Evolutionary conservation across 2,329 filamentous ascomycete genomes (phyloP).

Genomic region (Talaromyces sp.): DNA sequence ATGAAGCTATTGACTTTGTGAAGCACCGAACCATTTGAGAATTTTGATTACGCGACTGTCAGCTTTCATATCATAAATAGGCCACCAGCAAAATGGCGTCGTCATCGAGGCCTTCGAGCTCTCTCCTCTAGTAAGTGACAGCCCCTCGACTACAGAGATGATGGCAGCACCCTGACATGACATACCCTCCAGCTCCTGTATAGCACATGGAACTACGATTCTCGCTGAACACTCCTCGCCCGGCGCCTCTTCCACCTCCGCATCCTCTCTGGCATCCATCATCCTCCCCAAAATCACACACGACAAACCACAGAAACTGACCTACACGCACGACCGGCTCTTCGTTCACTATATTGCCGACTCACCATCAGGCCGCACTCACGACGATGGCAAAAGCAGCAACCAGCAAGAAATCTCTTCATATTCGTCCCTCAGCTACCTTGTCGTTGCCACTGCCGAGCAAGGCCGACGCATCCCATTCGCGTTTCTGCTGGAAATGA

Average conservation of each 20-base stretch:
- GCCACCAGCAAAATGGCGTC: constrained; percentile 51
- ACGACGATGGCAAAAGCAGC: constrained; percentile 10
- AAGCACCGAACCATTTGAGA: neutral
- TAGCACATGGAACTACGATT: constrained; percentile 89
- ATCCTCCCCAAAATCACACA: constrained; percentile 95
- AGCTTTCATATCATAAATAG: neutral
- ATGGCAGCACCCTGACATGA: constrained; percentile 8
- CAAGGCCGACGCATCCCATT: constrained; percentile 87
- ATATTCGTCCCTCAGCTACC: constrained; percentile 80
- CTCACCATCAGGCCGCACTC: constrained; percentile 59
- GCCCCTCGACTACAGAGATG: constrained; percentile 1
- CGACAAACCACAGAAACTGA: constrained; percentile 73
- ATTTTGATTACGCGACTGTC: neutral
- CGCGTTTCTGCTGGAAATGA: constrained; percentile 84
- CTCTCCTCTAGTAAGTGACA: constrained; percentile 64
- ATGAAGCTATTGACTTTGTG: neutral
- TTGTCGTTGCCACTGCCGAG: constrained; percentile 76
- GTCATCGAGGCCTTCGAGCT: constrained; percentile 60
- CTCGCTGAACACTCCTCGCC: constrained; percentile 87
- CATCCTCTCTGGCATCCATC: constrained; percentile 82
- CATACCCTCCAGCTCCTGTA: constrained; percentile 67
- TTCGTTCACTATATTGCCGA: constrained; percentile 96
- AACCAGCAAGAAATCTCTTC: constrained; percentile 44
- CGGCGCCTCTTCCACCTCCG: constrained; percentile 73
- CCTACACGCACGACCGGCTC: constrained; percentile 84